Base-by-base conservation (phyloP, 768 basidiomycete genomes). In the Inosperma sp. region DNA sequence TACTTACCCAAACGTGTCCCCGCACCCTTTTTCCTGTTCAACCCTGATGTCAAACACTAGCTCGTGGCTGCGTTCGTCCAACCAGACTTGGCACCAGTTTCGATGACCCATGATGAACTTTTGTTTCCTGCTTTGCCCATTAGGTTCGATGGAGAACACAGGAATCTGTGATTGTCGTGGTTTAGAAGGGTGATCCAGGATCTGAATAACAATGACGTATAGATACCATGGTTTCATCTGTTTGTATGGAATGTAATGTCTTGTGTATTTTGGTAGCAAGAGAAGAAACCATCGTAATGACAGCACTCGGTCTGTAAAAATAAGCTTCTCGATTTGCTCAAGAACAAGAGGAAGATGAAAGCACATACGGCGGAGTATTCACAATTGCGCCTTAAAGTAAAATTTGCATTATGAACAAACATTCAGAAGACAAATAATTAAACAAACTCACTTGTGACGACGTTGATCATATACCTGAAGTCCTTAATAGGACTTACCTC, bases 381-480 rank as follows among this genome's bases (percentile, higher is more conserved):
- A 99, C 95, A 56, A 99, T 98, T 12, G 95, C 95, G 60, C 83
- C 82, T 84, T 45, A 34, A 55, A 33, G 57, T 19, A 7, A 30
- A 10, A 29, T 16, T 52, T 54, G 26, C 48, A 27, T 29, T 49
- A 31, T n/a, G 25, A 17, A 4, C 9, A 30, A 37, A 26, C 17
- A 49, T 31, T 19, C 25, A 27, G 14, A 25, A 12, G 9, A 14
- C 10, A 22, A 23, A 22, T 9, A 40, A 44, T 33, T 7, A 51
- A 51, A 27, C 45, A 25, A 13, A 69, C 80, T 54, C 58, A 84
- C 90, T 92, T 4, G 88, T 82, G 7, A 91, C 79, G 27, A 93
- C 71, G 57, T 95, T 94, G 40, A 94, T 64, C 93, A 98, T 97
- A 66, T 90, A 96, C 37, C 92, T 81, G 62, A 82, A 72, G 65